phyloP scores from a whole-genome alignment of 192 early-diverging fungal genomes.

The Linderina pennispora region DNA sequence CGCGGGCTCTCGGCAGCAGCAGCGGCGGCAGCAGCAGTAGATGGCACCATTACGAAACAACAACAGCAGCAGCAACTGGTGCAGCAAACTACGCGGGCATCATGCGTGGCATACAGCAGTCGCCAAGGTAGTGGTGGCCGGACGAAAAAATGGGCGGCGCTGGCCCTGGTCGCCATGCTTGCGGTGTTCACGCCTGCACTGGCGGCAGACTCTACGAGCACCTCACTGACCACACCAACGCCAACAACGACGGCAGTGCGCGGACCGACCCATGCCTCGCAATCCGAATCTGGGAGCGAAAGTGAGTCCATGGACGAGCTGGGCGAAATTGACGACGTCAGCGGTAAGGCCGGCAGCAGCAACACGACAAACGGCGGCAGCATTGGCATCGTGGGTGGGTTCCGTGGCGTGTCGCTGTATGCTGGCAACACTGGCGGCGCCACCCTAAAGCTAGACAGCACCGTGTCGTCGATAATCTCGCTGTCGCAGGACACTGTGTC shows the following conservation, averaged over 20 bases:
- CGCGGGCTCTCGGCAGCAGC: too few relatives aligned
- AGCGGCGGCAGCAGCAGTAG: too few relatives aligned
- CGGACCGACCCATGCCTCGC: too few relatives aligned
- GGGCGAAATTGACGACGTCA: neutral
- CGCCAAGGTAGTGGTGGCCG: too few relatives aligned
- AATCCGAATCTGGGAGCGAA: neutral
- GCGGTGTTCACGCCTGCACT: neutral
- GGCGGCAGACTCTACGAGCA: neutral
- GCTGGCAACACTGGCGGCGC: conserved; percentile 17
- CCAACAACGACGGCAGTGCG: neutral
- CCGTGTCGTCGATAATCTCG: conserved; percentile 24
- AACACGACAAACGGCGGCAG: conserved; percentile 17
- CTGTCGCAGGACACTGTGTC: conserved; percentile 25
- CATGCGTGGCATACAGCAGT: too few relatives aligned
- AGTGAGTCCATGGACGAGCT: neutral
- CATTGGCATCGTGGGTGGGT: conserved; percentile 46
- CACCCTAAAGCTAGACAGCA: conserved; percentile 24
- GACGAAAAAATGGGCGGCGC: too few relatives aligned
- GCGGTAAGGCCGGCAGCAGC: conserved; percentile 2
- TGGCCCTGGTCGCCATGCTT: neutral
- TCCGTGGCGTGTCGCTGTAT: conserved; percentile 42
- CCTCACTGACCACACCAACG: neutral
- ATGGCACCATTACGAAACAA: too few relatives aligned
- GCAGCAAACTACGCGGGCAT: too few relatives aligned
- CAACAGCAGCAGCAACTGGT: too few relatives aligned